Base-by-base conservation (phyloP, 768 basidiomycete genomes). In the Amylocystis lapponica region DNA sequence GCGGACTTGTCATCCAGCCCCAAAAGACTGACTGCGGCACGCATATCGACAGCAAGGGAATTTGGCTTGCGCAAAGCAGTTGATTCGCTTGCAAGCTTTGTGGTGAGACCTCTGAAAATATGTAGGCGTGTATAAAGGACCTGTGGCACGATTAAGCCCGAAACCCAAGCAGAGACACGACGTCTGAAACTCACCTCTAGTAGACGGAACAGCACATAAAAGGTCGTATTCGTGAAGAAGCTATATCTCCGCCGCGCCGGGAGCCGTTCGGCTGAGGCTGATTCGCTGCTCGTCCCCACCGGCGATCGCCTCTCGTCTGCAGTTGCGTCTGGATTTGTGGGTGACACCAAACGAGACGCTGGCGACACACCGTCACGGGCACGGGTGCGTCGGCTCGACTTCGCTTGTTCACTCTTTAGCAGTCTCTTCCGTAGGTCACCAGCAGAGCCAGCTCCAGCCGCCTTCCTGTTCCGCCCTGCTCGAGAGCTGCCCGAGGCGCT, bases 151-250 rank as follows among this genome's bases (percentile, higher is more conserved):
- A n/a, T n/a, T n/a, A n/a, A n/a, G n/a, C n/a, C n/a, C n/a, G n/a
- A n/a, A n/a, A n/a, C n/a, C n/a, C n/a, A n/a, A n/a, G n/a, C n/a
- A 12, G 30, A 12, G 27, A 22, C 45, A 3, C 27, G 47, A 32
- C 26, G 11, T 13, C 13, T 10, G n/a, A n/a, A n/a, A 61, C 82
- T 36, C 46, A 92, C 95, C 81, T 97, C 86, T 31, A 97, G 62
- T 37, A 94, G 68, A 26, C 95, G 79, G 54, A 98, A 64, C 19
- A 97, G 66, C 9, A 79, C 77, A 67, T 97, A 99, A 57, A 90
- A 90, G 19, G 81, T 73, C 16, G 88, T 91, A 64, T 96, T 97
- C 46, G 83, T 81, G 65, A 90, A 97, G 66, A 97, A 92, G 27
- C 80, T 67, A 43, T 75, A 73, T 38, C 74, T 72, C 44, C 77